A percentile compares a stretch with the other conserved stretches of the same genome.
Conservation (phyloP, 371 early-diverging fungal genomes). For the Scutellospora calospora region DNA sequence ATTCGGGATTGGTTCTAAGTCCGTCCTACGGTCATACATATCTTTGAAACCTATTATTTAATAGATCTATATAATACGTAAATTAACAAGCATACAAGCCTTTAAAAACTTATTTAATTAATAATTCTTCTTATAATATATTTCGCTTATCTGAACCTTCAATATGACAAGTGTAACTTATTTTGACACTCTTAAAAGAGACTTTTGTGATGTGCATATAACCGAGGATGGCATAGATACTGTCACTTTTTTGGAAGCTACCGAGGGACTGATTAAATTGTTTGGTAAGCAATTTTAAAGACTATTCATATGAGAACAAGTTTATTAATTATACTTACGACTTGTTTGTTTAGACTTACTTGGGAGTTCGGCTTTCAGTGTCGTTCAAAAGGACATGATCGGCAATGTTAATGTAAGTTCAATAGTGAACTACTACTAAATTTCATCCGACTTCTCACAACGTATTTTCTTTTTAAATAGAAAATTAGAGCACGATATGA, state of each 20-base stretch:
- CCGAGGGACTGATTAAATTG: conserved; percentile 80
- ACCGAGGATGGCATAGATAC: conserved; percentile 74
- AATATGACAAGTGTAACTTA: conserved; percentile 53
- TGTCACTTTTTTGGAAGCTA: conserved; percentile 87
- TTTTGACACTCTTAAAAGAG: conserved; percentile 71
- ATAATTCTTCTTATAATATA: no score
- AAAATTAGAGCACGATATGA: conserved; percentile 82
- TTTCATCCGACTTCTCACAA: background rate
- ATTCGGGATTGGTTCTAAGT: no score
- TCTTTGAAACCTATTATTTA: no score
- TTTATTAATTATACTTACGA: conserved; percentile 35
- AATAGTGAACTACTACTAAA: background rate
- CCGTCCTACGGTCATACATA: no score
- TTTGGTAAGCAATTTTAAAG: conserved; percentile 72
- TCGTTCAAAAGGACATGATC: conserved; percentile 89
- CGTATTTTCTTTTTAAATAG: conserved; percentile 53
- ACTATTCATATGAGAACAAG: no score
- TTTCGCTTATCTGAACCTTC: no score
- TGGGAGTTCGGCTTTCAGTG: conserved; percentile 77
- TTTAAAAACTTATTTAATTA: no score
- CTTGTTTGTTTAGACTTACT: conserved; percentile 62
- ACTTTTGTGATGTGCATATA: conserved; percentile 75
- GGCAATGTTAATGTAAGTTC: conserved; percentile 84
- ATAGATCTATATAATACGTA: no score
- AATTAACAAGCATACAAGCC: no score